Base-by-base conservation (phyloP, 768 basidiomycete species). In the Collybia sp. region DNA sequence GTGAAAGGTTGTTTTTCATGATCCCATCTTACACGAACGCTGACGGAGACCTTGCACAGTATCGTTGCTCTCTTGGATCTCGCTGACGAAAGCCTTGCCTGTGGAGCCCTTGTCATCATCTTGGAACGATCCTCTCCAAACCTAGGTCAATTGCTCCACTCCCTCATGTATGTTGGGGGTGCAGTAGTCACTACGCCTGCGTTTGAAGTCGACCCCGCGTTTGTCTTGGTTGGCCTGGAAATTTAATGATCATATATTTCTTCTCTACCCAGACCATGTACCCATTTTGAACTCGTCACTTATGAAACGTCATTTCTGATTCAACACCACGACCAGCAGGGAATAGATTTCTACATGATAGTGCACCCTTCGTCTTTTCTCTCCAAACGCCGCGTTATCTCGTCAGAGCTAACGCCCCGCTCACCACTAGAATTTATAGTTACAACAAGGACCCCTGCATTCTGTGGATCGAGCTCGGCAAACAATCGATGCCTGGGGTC, bases 131-230 rank as follows among this genome's bases (percentile, higher is more conserved):
- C 82, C 0, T 85, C 82, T 35, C 77, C 80, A 13, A 77, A 76
- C 45, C 73, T 93, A 45, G 78, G 84, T 54, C 79, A 82, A 57
- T 70, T 93, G 46, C 71, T 94, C 32, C 93, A 94, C 59, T 86
- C 92, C 42, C 75, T 94, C 51, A 89, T 94, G 88, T 94, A 94
- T 65, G 88, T 93, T 43, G 91, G 91, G 51, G 92, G 88, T 45
- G 79, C 76, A 42, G 85, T 94, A 44, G 83, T 94, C 43, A 88
- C 89, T 44, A 84, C 81, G 59, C 86, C 88, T 45, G 80, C 79
- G 18, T 88, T 87, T 72, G 72, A 80, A 57, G 80, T 85, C 47
- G 79, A 89, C 58, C 75, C 85, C 20, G 79, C 83, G 13, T 90
- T 83, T 60, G 79, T 94, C 31, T 81, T 93, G 39, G 86, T 94